These are phyloP conservation scores for Gryganskiella cystojenkinii DNA, from an alignment of 192 early-diverging fungal genomes.

Conservation along the genomic window DNA sequence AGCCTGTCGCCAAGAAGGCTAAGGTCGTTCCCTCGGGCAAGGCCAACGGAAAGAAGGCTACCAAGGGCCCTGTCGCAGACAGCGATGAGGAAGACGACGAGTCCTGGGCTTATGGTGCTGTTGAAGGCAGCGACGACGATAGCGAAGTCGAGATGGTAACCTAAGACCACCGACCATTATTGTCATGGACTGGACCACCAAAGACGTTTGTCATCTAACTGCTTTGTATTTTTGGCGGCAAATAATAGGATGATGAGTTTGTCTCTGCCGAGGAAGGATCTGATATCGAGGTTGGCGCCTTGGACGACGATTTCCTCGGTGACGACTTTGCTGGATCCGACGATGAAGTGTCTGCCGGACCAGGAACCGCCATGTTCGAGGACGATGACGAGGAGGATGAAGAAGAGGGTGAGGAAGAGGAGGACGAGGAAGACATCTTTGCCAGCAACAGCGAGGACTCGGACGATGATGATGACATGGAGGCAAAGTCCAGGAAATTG, in stretches of 20 bases:
- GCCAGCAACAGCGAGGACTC: constrained; percentile 39
- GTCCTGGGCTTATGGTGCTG: constrained; percentile 49
- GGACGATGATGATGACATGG: constrained; percentile 70
- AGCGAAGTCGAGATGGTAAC: constrained; percentile 39
- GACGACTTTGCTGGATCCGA: constrained; percentile 58
- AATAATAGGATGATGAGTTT: constrained; percentile 43
- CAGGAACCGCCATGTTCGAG: constrained; percentile 53
- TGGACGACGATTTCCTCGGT: constrained; percentile 53
- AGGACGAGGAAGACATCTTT: constrained; percentile 53
- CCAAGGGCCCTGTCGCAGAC: constrained; percentile 9
- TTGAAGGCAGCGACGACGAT: constrained; percentile 26
- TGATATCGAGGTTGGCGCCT: constrained; percentile 39
- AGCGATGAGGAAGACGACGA: constrained; percentile 39
- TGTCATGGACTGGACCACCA: no score
- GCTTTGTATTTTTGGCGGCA: not conserved
- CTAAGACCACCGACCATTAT: not conserved
- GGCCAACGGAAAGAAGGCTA: constrained; percentile 1
- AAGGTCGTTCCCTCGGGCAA: constrained; percentile 27
- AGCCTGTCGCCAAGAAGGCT: constrained; percentile 28
- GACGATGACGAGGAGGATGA: constrained; percentile 59
- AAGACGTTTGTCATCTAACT: not conserved
- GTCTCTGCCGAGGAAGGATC: constrained; percentile 57
- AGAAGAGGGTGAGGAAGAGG: constrained; percentile 39
- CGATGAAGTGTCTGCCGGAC: constrained; percentile 63
- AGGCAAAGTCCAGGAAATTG: constrained; percentile 76